Evolutionary conservation across 208 protist genomes (phyloP), one percentile per base, ranked within the genome.

Genomic region (Crithidia bombi): DNA sequence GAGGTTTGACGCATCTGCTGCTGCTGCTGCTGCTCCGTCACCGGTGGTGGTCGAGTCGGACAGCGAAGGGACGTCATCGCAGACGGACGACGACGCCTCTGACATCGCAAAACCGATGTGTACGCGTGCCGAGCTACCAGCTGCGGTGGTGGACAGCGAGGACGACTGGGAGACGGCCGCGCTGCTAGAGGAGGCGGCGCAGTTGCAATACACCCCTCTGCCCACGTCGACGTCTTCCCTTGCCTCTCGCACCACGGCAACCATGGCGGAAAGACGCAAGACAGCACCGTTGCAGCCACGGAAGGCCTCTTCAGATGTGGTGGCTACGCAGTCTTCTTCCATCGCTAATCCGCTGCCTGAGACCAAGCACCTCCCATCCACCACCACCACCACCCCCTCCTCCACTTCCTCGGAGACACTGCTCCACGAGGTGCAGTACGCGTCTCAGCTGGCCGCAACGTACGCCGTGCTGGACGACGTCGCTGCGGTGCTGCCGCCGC

Each of bases 141-240:
- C 7, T 19, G 54, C 25, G 10, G 43, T 21, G 15, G 14, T 23
- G 39, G 47, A 57, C 5, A 46, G 17, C 5, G 61, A 54, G 17
- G 69, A 75, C 10, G 69, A 75, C 44, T 75, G 69, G 69, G 69
- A 75, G 61, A 51, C 62, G 36, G 11, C 64, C 0, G 69, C 69
- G 46, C 54, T 75, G 36, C 51, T 57, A 19, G 69, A 75, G 41
- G 69, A 75, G 62, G 69, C n/a, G n/a, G n/a, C 54, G 17, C 41
- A 38, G 30, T 51, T 75, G 12, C 35, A n/a, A 12, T 11, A 35
- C 19, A 50, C 44, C 9, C 21, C 44, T 6, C 19, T 21, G 19
- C 21, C 15, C 6, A 50, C 44, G 21, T n/a, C n/a, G n/a, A n/a
- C n/a, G n/a, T n/a, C n/a, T n/a, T n/a, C n/a, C n/a, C 3, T 23